phyloP scores from a whole-genome alignment of 768 basidiomycete species.

The Amanita fuliginea region DNA sequence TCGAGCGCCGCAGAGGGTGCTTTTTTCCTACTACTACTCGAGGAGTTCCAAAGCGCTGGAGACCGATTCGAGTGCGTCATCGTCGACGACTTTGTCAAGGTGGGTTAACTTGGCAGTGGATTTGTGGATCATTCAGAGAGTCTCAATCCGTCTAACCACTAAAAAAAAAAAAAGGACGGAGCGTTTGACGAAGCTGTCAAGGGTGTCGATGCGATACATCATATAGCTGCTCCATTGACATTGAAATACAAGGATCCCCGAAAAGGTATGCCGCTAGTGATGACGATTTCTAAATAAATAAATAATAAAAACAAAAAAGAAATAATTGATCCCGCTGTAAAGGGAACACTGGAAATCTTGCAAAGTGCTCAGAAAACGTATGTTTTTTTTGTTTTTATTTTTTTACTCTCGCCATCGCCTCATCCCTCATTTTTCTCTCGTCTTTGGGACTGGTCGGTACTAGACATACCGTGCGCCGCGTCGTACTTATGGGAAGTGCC shows the following conservation, averaged over 20 bases:
- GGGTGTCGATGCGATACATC: constrained; percentile 62
- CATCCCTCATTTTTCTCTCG: too few relatives aligned
- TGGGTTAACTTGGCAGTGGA: constrained; percentile 5
- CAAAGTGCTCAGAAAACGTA: constrained; percentile 19
- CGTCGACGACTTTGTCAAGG: constrained; percentile 54
- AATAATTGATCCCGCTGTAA: too few relatives aligned
- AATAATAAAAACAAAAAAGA: too few relatives aligned
- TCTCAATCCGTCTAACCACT: too few relatives aligned
- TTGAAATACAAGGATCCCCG: constrained; percentile 29
- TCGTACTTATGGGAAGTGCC: constrained; percentile 58
- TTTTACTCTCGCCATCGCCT: background rate
- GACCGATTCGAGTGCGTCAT: too few relatives aligned
- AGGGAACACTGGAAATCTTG: constrained; percentile 27
- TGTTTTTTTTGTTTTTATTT: constrained; percentile 15
- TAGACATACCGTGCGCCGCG: constrained; percentile 36
- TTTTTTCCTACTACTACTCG: too few relatives aligned
- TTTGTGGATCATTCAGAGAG: too few relatives aligned
- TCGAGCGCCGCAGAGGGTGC: too few relatives aligned
- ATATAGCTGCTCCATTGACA: constrained; percentile 56
- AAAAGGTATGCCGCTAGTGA: too few relatives aligned
- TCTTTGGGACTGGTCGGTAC: too few relatives aligned
- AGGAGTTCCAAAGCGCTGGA: too few relatives aligned
- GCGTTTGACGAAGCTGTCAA: constrained; percentile 76
- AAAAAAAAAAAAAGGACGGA: constrained; percentile 27
- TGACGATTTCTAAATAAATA: too few relatives aligned